Evolutionary conservation across 2,329 filamentous ascomycete genomes (phyloP), one percentile per base, ranked within the genome.

Genomic region (Blastomyces percursus): DNA sequence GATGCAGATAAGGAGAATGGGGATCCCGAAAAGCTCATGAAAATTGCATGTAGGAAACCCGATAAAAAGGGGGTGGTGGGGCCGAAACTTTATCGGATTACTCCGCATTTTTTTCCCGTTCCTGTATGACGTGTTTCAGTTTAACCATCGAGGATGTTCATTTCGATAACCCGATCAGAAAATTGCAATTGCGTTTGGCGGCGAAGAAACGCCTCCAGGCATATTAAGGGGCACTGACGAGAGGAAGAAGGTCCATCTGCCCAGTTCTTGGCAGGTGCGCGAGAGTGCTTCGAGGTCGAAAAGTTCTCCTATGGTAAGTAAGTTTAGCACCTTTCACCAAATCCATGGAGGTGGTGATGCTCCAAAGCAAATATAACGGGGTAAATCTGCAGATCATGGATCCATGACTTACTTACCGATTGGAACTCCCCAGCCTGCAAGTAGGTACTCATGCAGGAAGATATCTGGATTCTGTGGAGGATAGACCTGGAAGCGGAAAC

Each of bases 381-480:
- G 14, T n/a, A 7, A 16, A 52, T 21, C 16, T 44, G 19, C 11
- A 14, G 27, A 38, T 42, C 14, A 6, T n/a, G 35, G 0, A 19
- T 35, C 9, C 27, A 32, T 11, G 30, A 21, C 30, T n/a, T 30
- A 16, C 77, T 48, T 77, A 66, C 77, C 78, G 64, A 78, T 77
- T 59, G 67, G 79, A 71, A 81, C 76, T 3, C 80, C 80, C 79
- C 80, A 82, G 52, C 79, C 79, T 27, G 79, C 78, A 16, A 83
- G 67, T 2, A 81, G 69, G 64, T 79, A 79, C 61, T 81, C 79
- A 62, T 81, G 78, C 67, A 80, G 68, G 61, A 75, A 76, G 9
- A 73, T 21, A 60, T 77, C 72, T 42, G 71, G 64, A 62, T 70
- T 72, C 62, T 75, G 72, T 9, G 75, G 74, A 8, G 77, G 76